Evolutionary conservation across 2,329 filamentous ascomycete genomes (phyloP).

Genomic region (Mycosphaerella arachidis): DNA sequence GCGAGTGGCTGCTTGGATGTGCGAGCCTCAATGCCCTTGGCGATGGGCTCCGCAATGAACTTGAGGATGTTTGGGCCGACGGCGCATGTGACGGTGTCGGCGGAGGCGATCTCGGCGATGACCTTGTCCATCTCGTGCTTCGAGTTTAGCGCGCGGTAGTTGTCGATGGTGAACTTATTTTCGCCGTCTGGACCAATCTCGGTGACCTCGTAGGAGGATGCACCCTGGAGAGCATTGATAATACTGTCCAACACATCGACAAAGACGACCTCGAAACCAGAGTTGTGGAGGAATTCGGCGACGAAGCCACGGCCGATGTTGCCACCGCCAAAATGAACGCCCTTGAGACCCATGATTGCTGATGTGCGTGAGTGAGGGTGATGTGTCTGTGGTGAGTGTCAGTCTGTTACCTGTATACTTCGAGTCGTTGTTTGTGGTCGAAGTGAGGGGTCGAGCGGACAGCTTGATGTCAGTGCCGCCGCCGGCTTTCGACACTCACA

Average conservation of each 20-base stretch:
- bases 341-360: constrained; percentile 39
- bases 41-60: constrained; percentile 93
- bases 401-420: background rate
- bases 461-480: background rate
- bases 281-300: constrained; percentile 88
- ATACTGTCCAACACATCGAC: constrained; percentile 85
- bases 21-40: constrained; percentile 83
- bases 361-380: constrained; percentile 10
- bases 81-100: constrained; percentile 91
- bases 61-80: constrained; percentile 94
- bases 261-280: constrained; percentile 93
- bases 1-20: constrained; percentile 64
- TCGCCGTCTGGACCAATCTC: constrained; percentile 86
- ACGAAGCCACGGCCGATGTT: constrained; percentile 66
- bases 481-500: background rate
- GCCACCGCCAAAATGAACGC: constrained; percentile 51
- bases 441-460: background rate
- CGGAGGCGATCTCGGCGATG: constrained; percentile 77
- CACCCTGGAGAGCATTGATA: constrained; percentile 72
- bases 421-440: background rate
- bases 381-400: background rate
- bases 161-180: constrained; percentile 75
- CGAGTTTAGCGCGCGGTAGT: constrained; percentile 97
- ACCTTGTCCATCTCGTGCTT: constrained; percentile 77
- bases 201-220: constrained; percentile 80